These are phyloP conservation scores for Cardamine occulta DNA, from an alignment of 345 rosid genomes.

Conservation along the genomic window DNA sequence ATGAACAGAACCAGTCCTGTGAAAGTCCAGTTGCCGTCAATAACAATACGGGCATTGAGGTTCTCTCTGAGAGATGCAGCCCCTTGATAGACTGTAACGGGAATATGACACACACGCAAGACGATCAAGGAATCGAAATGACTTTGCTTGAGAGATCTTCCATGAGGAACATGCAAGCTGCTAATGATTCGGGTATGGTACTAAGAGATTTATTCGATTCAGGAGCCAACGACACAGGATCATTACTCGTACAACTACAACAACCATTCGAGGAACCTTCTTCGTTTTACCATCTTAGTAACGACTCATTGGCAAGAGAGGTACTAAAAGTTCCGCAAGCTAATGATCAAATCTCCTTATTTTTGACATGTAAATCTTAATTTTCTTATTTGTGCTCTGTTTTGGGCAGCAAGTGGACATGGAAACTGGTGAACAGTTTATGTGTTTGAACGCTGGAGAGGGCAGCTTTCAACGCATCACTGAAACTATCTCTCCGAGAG, in stretches of 20 bases:
- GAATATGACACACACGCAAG: conserved; percentile 52
- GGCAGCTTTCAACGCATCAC: conserved; percentile 52
- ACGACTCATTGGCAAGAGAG: conserved; percentile 59
- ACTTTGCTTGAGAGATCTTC: conserved; percentile 67
- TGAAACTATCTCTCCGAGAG: conserved; percentile 51
- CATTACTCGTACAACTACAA: conserved; percentile 67
- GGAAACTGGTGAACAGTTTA: conserved; percentile 57
- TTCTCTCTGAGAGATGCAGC: conserved; percentile 51
- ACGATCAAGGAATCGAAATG: conserved; percentile 68
- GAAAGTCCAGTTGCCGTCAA: conserved; percentile 40
- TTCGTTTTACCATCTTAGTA: conserved; percentile 60
- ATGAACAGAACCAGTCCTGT: conserved; percentile 50
- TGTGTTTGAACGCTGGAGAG: conserved; percentile 59
- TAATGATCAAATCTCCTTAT: conserved; percentile 1
- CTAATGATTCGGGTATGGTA: conserved; percentile 73
- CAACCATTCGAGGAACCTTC: conserved; percentile 61
- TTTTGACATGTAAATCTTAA: neutral
- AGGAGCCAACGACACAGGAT: conserved; percentile 60
- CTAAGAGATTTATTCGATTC: conserved; percentile 78
- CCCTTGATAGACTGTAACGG: conserved; percentile 50
- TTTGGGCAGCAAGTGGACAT: conserved; percentile 55
- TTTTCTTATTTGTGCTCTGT: conserved; percentile 3
- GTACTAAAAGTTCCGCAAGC: conserved; percentile 45
- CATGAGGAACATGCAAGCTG: conserved; percentile 58
- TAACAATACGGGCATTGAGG: conserved; percentile 46